Base-by-base conservation (phyloP, 768 basidiomycete genomes). In the Pleurotus platypus region DNA sequence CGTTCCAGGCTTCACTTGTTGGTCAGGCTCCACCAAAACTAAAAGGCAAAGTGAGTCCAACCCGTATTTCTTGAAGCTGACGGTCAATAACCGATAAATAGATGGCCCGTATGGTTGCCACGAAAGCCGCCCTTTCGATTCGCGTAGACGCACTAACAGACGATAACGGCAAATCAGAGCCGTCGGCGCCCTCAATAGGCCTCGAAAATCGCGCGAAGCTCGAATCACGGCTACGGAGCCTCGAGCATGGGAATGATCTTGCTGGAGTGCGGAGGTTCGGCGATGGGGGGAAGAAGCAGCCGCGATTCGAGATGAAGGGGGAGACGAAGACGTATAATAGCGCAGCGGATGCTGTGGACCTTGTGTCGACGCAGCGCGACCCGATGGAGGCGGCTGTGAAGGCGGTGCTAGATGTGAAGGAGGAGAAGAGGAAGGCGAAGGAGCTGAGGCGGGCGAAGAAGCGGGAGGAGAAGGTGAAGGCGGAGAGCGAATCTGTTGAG, bases 71-170 rank as follows among this genome's bases (percentile, higher is more conserved):
- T 24, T 8, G 12, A 35, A 3, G 5, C 27, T 6, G 16, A 13
- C 42, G 54, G 27, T 12, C 15, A 49, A 12, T 16, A 37, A 40
- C 27, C 16, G 58, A 55, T 60, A 22, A 61, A 5, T 64, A 91
- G 88, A 98, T 98, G 97, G 97, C 97, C 18, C 92, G 97, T 66
- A 99, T 99, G 97, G 94, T 98, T 27, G 95, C 97, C 49, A 98
- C 97, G 48, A 99, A 99, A 78, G 87, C 96, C 3, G 92, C 97
- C 1, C 85, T 99, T 12, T 96, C 96, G 4, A 93, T 97, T 65
- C 96, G 97, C 71, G 93, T 98, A 38, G 97, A 99, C 63, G 97
- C 97, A 5, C 87, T 99, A 46, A 89, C 95, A 42, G 94, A 97
- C 60, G 79, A 86, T 7, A 92, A 98, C 58, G 90, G 86, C 64